Evolutionary conservation across 805 yeast genomes (phyloP), one percentile per base, ranked within the genome.

Genomic region (Cyberlindnera subsufficiens): DNA sequence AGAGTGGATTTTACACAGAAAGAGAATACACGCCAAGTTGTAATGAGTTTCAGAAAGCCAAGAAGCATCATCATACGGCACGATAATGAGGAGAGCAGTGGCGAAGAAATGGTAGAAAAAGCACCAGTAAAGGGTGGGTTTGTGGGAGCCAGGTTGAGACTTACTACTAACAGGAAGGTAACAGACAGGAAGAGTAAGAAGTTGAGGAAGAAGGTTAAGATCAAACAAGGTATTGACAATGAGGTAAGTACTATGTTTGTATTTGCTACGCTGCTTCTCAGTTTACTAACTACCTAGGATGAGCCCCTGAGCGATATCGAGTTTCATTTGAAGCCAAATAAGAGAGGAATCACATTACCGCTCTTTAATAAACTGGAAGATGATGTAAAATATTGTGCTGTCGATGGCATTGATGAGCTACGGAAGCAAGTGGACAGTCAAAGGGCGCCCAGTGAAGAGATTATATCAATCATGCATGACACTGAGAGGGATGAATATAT

Each of bases 31-130:
- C 6, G 10, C 16, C 14, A 16, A 16, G 6, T 10, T 14, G 6
- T 10, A 11, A 49, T 49, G 53, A 46, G 49, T 22, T 20, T 34
- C 0, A 36, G 57, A 19, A 54, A 44, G 30, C 55, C 57, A 3
- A 54, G 50, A 45, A 44, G 46, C 9, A 42, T 49, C 6, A 42
- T 52, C 8, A 37, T 55, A 7, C 39, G 45, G 4, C 22, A 44
- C 30, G 44, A 42, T 1, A 46, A 48, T 10, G 39, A 35, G 2
- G 33, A 32, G 4, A 31, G n/a, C n/a, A 9, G 13, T 5, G n/a
- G 2, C 5, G 34, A 31, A 11, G 32, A 8, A 34, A 32, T 27
- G 14, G 15, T 7, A 17, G 32, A 38, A 35, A 34, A 13, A 15
- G 17, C 17, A 6, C 11, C 16, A 19, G 25, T 40, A 30, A 35